phyloP scores from a whole-genome alignment of 768 basidiomycete species.

The Aureoboletus auriporus region DNA sequence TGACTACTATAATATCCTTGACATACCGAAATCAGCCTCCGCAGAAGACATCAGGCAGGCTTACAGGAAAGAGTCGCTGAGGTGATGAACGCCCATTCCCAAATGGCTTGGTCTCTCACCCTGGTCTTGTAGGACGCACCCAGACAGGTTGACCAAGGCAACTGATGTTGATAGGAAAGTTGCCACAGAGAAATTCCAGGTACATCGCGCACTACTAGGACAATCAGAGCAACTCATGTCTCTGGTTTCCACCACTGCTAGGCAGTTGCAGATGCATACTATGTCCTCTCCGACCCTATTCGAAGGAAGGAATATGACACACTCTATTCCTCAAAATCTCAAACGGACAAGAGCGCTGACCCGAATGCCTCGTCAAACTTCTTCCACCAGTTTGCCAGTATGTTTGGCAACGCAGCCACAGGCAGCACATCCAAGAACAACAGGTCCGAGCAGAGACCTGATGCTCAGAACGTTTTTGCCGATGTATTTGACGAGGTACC shows the following conservation, averaged over 20 bases:
- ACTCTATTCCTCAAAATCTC: conserved; percentile 53
- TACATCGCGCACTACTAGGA: conserved; percentile 14
- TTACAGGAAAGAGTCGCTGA: conserved; percentile 77
- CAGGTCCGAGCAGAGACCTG: conserved; percentile 47
- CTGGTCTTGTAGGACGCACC: conserved; percentile 65
- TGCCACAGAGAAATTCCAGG: conserved; percentile 87
- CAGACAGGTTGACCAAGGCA: conserved; percentile 74
- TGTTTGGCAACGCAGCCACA: conserved; percentile 50
- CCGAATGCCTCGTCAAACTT: conserved; percentile 69
- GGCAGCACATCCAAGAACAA: conserved; percentile 28
- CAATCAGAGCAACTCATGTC: conserved; percentile 21
- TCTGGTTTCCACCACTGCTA: neutral
- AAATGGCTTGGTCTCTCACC: conserved; percentile 10
- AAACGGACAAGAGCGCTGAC: conserved; percentile 51
- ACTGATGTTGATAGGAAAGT: conserved; percentile 62
- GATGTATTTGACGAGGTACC: conserved; percentile 89
- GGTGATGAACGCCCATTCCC: conserved; percentile 31
- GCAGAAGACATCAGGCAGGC: conserved; percentile 71
- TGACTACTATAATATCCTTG: conserved; percentile 72
- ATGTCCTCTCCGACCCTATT: conserved; percentile 78
- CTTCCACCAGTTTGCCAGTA: conserved; percentile 70
- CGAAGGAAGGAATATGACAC: conserved; percentile 70
- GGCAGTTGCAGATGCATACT: conserved; percentile 93
- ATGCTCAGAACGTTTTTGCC: conserved; percentile 79
- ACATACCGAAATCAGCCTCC: conserved; percentile 51